Percentiles rank a stretch among this genome's conserved stretches.
Conservation (phyloP, 2,329 filamentous ascomycete genomes). For the Fusarium austroafricanum region DNA sequence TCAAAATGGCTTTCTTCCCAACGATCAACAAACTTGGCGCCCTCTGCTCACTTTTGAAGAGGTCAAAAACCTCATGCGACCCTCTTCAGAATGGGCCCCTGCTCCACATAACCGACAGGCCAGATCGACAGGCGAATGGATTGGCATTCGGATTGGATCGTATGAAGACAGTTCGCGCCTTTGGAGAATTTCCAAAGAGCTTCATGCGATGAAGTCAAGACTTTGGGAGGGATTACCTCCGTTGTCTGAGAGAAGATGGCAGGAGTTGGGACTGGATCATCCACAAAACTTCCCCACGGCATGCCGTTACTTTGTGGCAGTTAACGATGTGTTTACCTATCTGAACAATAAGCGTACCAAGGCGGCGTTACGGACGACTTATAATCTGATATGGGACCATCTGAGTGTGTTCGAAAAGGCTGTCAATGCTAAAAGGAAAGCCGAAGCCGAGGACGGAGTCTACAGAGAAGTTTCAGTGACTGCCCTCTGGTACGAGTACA, state of each 20-base stretch:
- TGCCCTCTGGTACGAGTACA: conserved; percentile 44
- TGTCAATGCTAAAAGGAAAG: conserved; percentile 34
- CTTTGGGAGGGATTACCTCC: conserved; percentile 47
- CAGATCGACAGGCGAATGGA: conserved; percentile 9
- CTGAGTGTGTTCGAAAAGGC: conserved; percentile 43
- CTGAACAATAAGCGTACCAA: conserved; percentile 40
- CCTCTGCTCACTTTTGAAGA: conserved; percentile 19
- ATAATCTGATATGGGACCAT: conserved; percentile 45
- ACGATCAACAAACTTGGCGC: conserved; percentile 1
- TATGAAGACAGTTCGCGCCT: conserved; percentile 33
- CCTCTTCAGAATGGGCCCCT: conserved; percentile 42
- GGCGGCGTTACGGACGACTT: conserved; percentile 39
- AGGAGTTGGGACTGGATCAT: conserved; percentile 38
- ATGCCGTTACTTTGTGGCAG: conserved; percentile 38
- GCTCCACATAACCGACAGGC: conserved; percentile 27
- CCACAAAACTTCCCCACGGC: conserved; percentile 40
- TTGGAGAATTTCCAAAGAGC: conserved; percentile 41
- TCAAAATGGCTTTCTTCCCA: conserved; percentile 18
- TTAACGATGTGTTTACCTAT: conserved; percentile 46
- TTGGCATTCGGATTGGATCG: conserved; percentile 38
- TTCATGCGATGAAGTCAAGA: conserved; percentile 47
- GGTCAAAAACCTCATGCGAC: conserved; percentile 12
- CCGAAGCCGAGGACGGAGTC: neutral
- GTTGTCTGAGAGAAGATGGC: conserved; percentile 45
- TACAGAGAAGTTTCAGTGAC: conserved; percentile 30